A percentile compares a stretch with the other conserved stretches of the same genome.
Conservation (phyloP, 495 filamentous ascomycete species). For the Astrocystis sublimbata region DNA sequence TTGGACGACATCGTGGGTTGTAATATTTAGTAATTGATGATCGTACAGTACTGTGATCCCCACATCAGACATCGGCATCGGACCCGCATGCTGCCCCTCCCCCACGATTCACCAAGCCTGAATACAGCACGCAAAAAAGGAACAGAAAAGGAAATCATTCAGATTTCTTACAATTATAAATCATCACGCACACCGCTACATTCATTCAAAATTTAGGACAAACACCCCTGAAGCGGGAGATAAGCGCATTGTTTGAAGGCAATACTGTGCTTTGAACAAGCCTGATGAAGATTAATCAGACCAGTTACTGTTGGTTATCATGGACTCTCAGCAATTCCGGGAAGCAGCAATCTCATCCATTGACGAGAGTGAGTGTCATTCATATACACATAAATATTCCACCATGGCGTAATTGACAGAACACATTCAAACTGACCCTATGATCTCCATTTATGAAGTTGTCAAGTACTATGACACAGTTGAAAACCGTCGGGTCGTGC, state of each 20-base stretch:
- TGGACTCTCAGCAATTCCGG: conserved; percentile 83
- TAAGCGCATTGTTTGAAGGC: too few species aligned
- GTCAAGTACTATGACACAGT: conserved; percentile 80
- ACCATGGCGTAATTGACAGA: not conserved
- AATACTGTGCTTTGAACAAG: conserved; percentile 10
- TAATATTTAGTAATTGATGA: too few species aligned
- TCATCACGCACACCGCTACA: not conserved
- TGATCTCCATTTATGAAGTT: conserved; percentile 53
- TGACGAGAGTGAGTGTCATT: conserved; percentile 71
- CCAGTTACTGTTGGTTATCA: conserved; percentile 35
- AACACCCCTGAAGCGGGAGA: not conserved
- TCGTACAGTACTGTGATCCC: not conserved
- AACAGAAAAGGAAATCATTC: not conserved
- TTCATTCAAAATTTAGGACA: not conserved
- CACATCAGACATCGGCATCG: too few species aligned
- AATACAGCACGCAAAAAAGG: not conserved
- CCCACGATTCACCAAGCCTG: not conserved
- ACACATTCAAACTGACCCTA: not conserved
- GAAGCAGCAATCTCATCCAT: conserved; percentile 79
- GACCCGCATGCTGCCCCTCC: conserved; percentile 4
- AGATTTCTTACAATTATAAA: not conserved
- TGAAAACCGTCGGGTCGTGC: conserved; percentile 68
- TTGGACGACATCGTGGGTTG: not conserved
- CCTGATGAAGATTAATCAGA: not conserved
- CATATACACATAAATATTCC: not conserved